Percentiles rank a stretch among this genome's conserved stretches.
phyloP scores from a whole-genome alignment of 2,329 filamentous ascomycete genomes.

The Colletotrichum limetticola region DNA sequence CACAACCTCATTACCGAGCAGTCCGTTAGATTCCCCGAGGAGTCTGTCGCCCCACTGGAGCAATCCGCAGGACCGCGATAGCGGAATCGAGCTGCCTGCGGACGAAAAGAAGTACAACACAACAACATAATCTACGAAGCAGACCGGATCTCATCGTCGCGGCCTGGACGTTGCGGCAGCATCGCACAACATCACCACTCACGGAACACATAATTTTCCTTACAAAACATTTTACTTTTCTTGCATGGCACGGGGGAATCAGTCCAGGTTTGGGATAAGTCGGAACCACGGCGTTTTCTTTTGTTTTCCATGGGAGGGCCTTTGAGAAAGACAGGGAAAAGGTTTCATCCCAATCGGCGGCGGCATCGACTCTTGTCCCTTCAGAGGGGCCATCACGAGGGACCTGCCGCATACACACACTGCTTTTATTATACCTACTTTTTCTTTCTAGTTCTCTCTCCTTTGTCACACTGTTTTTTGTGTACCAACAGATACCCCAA shows the following conservation, averaged over 20 bases:
- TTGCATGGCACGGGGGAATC: slow-evolving; percentile 15
- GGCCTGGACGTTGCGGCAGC: slow-evolving; percentile 31
- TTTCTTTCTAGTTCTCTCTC: slow-evolving; percentile 25
- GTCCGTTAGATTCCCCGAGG: slow-evolving; percentile 10
- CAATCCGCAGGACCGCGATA: slow-evolving; percentile 56
- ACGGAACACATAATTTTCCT: slow-evolving; percentile 23
- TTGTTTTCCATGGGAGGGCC: slow-evolving; percentile 10
- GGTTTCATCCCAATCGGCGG: slow-evolving; percentile 23
- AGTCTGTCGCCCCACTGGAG: slow-evolving; percentile 32
- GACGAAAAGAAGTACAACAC: slow-evolving; percentile 42
- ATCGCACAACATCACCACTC: slow-evolving; percentile 37
- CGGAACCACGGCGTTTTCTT: slow-evolving; percentile 31
- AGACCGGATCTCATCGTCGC: slow-evolving; percentile 31
- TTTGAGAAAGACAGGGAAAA: slow-evolving; percentile 9
- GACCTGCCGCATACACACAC: slow-evolving; percentile 3
- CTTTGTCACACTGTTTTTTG: slow-evolving; percentile 34
- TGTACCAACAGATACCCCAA: slow-evolving; percentile 37
- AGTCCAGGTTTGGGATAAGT: slow-evolving; percentile 22
- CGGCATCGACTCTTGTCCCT: neutral
- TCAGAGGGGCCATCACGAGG: neutral
- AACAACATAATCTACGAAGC: slow-evolving; percentile 13
- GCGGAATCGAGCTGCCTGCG: slow-evolving; percentile 59
- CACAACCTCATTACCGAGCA: slow-evolving; percentile 28
- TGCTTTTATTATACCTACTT: slow-evolving; percentile 13
- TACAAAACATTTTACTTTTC: neutral